Evolutionary conservation across 768 basidiomycete species (phyloP).

Genomic region (Suillus variegatus): DNA sequence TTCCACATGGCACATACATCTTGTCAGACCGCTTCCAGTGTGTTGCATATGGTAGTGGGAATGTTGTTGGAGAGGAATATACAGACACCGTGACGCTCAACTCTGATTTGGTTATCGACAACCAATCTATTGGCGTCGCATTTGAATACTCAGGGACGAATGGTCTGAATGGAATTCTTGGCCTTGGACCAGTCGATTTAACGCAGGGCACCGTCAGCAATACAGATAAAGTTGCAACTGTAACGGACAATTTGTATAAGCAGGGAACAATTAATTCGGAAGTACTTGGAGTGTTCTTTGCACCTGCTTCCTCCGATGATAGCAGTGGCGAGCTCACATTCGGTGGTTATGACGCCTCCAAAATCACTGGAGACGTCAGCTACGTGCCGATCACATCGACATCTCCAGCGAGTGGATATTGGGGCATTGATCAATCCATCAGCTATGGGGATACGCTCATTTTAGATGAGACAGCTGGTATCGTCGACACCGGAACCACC

Average conservation of each 20-base stretch:
- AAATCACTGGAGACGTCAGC: constrained; percentile 33
- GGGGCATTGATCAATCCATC: constrained; percentile 35
- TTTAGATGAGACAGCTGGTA: not conserved
- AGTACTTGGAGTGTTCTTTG: constrained; percentile 32
- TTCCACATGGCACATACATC: not conserved
- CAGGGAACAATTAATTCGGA: constrained; percentile 29
- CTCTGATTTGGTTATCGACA: constrained; percentile 16
- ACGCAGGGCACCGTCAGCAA: not conserved
- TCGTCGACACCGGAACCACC: not conserved
- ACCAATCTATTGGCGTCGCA: constrained; percentile 38
- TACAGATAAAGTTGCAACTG: constrained; percentile 14
- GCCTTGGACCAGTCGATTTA: constrained; percentile 1
- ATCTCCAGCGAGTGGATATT: constrained; percentile 32
- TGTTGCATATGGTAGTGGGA: constrained; percentile 13
- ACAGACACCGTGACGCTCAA: constrained; percentile 17
- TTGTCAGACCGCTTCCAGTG: not conserved
- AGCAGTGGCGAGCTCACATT: constrained; percentile 40
- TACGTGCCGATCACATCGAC: constrained; percentile 33
- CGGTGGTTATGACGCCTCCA: constrained; percentile 33
- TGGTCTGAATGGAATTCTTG: constrained; percentile 36
- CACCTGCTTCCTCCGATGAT: constrained; percentile 21
- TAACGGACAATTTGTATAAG: constrained; percentile 35
- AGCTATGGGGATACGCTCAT: not conserved
- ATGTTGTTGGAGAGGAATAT: constrained; percentile 19
- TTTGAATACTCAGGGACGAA: constrained; percentile 15